Evolutionary conservation across 495 filamentous ascomycete species (phyloP).

Genomic region (Aspergillus coremiiformis): DNA sequence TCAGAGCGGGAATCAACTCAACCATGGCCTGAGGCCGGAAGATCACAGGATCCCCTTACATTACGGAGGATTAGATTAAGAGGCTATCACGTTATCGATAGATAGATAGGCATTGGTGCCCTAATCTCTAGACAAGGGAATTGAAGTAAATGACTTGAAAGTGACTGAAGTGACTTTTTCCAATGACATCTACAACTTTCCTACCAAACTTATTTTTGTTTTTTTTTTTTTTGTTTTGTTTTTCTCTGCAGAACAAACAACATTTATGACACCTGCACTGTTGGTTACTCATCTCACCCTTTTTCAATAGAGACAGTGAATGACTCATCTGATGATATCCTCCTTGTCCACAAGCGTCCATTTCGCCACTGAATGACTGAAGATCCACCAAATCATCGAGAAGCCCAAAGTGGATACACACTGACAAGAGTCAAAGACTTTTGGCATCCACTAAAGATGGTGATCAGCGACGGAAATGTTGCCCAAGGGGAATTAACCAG

Average conservation of each 20-base stretch:
- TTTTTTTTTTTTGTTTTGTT: too few relatives aligned
- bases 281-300: neutral
- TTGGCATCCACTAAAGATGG: neutral
- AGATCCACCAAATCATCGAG: neutral
- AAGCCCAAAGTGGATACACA: constrained; percentile 1
- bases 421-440: too few relatives aligned
- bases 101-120: too few relatives aligned
- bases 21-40: constrained; percentile 4
- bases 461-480: neutral
- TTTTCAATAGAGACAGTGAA: neutral
- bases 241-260: too few relatives aligned
- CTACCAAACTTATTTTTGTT: too few relatives aligned
- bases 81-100: constrained; percentile 10
- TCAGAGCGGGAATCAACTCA: neutral
- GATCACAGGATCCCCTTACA: neutral
- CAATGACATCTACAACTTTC: neutral
- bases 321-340: neutral
- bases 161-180: neutral
- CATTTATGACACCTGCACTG: neutral
- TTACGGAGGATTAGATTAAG: neutral
- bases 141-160: too few relatives aligned
- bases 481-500: neutral
- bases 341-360: neutral
- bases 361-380: neutral
- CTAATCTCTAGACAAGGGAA: too few relatives aligned